Evolutionary conservation across 1,284 basidiomycete genomes (phyloP), one percentile per base, ranked within the genome.

Genomic region (Ceratobasidium sp.): DNA sequence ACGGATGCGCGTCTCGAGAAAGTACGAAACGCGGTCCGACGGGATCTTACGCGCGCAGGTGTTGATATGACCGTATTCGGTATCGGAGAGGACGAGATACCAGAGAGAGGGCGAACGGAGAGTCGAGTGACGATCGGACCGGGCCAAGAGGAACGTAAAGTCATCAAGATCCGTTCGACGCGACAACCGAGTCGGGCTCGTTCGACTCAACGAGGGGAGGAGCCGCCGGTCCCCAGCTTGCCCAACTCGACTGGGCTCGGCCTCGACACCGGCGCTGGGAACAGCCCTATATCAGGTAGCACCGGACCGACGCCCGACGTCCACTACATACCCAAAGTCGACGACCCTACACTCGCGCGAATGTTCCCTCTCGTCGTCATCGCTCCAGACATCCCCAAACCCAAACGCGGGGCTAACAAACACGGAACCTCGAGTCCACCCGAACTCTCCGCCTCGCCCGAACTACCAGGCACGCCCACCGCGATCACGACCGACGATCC

Each of bases 301-400:
- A 60, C 53, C 49, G 64, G 23, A 23, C 77, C 39, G 63, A 20
- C 46, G 46, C 58, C 40, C 55, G 46, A 71, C 78, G 40, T 64
- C 13, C 72, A 76, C 61, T 72, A 73, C 33, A 70, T 79, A 40
- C 73, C 79, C 18, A 67, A 64, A 42, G 55, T 78, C 12, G 81
- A 76, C 72, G 61, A 76, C 42, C 15, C 46, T 12, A 66, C 70
- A 13, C 69, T 82, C 23, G 69, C 78, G n/a, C 58, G 64, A 12
- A 68, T 82, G 71, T 78, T 95, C 80, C 94, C 94, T 1, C 95
- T 95, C 82, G 93, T 93, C 10, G 84, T 95, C 68, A 93, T 95
- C 82, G 88, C 91, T 42, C 94, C 94, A 1, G 92, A 95, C 49
- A 86, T 84, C 58, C 64, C 58, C n/a, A 68, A 63, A 61, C 55